phyloP scores from a whole-genome alignment of 495 filamentous ascomycete genomes.

The Penicillium waksmanii region DNA sequence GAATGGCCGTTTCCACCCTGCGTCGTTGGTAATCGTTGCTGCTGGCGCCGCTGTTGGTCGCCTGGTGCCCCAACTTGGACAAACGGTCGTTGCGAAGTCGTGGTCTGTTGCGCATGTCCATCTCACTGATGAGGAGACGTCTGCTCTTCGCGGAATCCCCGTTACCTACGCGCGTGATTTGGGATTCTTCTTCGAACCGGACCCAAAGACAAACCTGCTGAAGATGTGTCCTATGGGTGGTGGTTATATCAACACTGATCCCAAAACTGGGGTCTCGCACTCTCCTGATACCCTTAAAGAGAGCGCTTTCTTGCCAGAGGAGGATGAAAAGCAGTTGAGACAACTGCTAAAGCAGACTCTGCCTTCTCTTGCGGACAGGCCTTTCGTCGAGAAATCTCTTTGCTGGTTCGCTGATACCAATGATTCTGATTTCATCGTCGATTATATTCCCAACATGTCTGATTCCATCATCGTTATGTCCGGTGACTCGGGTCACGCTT shows the following conservation, averaged over 20 bases:
- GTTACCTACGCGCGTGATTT: slow-evolving; percentile 58
- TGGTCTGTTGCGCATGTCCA: slow-evolving; percentile 59
- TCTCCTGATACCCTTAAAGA: slow-evolving; percentile 35
- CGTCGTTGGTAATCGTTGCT: slow-evolving; percentile 45
- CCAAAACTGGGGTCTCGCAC: slow-evolving; percentile 35
- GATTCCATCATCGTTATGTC: slow-evolving; percentile 49
- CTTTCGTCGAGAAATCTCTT: slow-evolving; percentile 48
- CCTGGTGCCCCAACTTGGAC: slow-evolving; percentile 42
- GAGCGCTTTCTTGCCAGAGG: slow-evolving; percentile 49
- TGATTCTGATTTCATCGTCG: slow-evolving; percentile 60
- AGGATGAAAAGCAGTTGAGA: slow-evolving; percentile 51
- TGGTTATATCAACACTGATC: slow-evolving; percentile 55
- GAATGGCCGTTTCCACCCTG: slow-evolving; percentile 41
- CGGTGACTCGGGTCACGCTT: slow-evolving; percentile 57
- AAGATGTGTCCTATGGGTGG: slow-evolving; percentile 60
- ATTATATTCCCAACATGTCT: slow-evolving; percentile 51
- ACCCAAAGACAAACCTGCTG: slow-evolving; percentile 53
- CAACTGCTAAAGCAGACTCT: slow-evolving; percentile 52
- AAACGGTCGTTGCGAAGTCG: slow-evolving; percentile 51
- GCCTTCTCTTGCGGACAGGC: slow-evolving; percentile 51
- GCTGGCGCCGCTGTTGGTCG: slow-evolving; percentile 44
- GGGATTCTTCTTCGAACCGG: slow-evolving; percentile 64
- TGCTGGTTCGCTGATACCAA: slow-evolving; percentile 63
- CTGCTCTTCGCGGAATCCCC: slow-evolving; percentile 54
- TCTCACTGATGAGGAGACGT: slow-evolving; percentile 54